Base-by-base conservation (phyloP, 169 alveolate genomes). In the Perkinsus olseni region DNA sequence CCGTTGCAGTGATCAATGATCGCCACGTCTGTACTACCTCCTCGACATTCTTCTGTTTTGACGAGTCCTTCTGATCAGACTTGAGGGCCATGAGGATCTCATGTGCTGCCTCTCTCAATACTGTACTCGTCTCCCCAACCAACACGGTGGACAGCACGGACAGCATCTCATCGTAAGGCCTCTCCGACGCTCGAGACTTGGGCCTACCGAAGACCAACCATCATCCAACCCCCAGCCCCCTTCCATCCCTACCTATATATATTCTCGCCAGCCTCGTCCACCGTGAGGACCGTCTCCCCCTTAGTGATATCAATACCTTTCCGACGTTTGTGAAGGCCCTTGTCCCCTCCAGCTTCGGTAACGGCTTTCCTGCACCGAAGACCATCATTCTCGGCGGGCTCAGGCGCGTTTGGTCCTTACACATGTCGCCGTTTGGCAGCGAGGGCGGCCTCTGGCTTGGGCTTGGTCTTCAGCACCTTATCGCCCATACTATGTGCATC, bases 401-500 rank as follows among this genome's bases (percentile, higher is more conserved):
- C 91, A 38, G 92, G 82, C 51, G 93, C 92, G 51, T 93, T 91
- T 34, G 96, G 95, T 17, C 17, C 28, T 8, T 91, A 39, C 74
- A 39, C 92, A 91, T 91, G 92, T n/a, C 48, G 62, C 8, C 48
- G 74, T 24, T 91, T 91, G 17, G 92, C 82, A 21, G 82, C 82
- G 8, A 62, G 34, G 31, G 82, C 82, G 8, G 82, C 82, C 82
- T 62, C 82, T 13, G 82, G 82, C 82, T 62, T 62, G 31, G 82
- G 82, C 82, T 62, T 62, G 31, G 82, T 62, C 82, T 62, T 62
- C 82, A 62, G 31, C 37, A 62, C 99, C 91, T 96, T 96, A 93
- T 98, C 99, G 0, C 99, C 99, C 99, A 99, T 98, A 45, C 95
- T n/a, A n/a, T 95, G 95, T 97, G 96, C 92, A 97, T 96, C 39